Conservation (phyloP, 2,329 filamentous ascomycete species). For the Fusarium domesticum region DNA sequence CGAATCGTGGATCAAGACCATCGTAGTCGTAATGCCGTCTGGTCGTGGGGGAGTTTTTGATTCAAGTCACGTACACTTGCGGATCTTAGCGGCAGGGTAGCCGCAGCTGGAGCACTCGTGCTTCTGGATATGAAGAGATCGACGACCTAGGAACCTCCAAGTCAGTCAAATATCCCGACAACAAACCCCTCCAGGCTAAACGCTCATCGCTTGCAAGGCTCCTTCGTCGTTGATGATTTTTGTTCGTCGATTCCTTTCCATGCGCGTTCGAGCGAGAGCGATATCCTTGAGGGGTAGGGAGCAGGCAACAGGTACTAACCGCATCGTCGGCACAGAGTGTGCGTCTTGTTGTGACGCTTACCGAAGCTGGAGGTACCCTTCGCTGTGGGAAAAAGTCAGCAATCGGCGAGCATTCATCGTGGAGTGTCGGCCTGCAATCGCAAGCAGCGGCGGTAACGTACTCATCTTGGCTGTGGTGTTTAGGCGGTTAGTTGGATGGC, state of each 20-base stretch:
- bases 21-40: slow-evolving; percentile 4
- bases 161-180: slow-evolving; percentile 25
- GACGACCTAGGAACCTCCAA: slow-evolving; percentile 62
- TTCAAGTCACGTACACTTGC: slow-evolving; percentile 82
- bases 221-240: slow-evolving; percentile 12
- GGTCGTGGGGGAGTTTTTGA: slow-evolving; percentile 5
- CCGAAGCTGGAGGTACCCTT: slow-evolving; percentile 58
- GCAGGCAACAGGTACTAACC: slow-evolving; percentile 61
- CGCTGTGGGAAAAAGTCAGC: slow-evolving; percentile 40
- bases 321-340: slow-evolving; percentile 97
- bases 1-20: neutral
- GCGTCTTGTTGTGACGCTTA: slow-evolving; percentile 92
- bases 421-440: slow-evolving; percentile 17
- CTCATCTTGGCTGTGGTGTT: slow-evolving; percentile 55
- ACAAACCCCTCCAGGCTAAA: slow-evolving; percentile 6
- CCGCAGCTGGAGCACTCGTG: slow-evolving; percentile 93
- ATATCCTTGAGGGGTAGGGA: slow-evolving; percentile 10
- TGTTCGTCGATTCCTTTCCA: slow-evolving; percentile 10
- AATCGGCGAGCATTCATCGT: slow-evolving; percentile 8
- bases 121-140: slow-evolving; percentile 99
- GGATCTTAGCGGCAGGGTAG: slow-evolving; percentile 94
- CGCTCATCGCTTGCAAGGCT: slow-evolving; percentile 7
- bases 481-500: slow-evolving; percentile 40
- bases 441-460: slow-evolving; percentile 39
- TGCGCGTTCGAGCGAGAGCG: slow-evolving; percentile 10